Percentiles rank a stretch among this genome's conserved stretches.
Evolutionary conservation across 257 asterid species (phyloP).

Genomic region (Nicotiana tomentosiformis): DNA sequence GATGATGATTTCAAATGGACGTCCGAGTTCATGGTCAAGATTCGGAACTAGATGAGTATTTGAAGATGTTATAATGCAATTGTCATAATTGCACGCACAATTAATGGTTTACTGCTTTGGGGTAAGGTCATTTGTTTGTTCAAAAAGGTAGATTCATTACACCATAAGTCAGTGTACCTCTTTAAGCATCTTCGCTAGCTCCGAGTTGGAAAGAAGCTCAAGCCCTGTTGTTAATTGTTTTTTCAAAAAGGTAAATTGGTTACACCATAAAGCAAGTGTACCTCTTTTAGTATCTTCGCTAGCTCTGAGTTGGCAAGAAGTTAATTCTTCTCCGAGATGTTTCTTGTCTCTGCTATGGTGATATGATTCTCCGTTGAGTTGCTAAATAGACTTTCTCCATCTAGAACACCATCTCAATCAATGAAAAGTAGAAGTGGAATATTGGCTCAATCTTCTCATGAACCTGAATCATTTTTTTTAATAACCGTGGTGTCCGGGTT

Average conservation of each 20-base stretch:
- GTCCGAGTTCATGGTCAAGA: too few species aligned
- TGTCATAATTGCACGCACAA: neutral
- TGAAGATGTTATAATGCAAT: neutral
- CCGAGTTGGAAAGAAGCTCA: neutral
- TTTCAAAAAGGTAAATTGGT: neutral
- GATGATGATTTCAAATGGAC: too few species aligned
- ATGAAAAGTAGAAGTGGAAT: neutral
- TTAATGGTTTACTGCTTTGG: neutral
- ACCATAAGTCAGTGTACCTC: neutral
- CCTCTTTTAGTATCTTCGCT: neutral
- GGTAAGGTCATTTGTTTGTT: neutral
- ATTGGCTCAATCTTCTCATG: neutral
- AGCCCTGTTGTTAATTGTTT: neutral
- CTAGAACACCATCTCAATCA: neutral
- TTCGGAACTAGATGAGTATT: too few species aligned
- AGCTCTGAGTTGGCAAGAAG: neutral
- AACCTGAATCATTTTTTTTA: neutral
- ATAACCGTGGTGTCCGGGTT: too few species aligned
- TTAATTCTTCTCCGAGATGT: neutral
- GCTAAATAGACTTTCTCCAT: neutral
- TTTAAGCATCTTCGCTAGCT: neutral
- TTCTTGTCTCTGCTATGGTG: neutral
- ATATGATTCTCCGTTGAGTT: neutral
- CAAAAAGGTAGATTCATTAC: neutral
- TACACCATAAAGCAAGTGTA: neutral